Evolutionary conservation across 2,329 filamentous ascomycete species (phyloP), one percentile per base, ranked within the genome.

Genomic region (Verticillium tricorpus): DNA sequence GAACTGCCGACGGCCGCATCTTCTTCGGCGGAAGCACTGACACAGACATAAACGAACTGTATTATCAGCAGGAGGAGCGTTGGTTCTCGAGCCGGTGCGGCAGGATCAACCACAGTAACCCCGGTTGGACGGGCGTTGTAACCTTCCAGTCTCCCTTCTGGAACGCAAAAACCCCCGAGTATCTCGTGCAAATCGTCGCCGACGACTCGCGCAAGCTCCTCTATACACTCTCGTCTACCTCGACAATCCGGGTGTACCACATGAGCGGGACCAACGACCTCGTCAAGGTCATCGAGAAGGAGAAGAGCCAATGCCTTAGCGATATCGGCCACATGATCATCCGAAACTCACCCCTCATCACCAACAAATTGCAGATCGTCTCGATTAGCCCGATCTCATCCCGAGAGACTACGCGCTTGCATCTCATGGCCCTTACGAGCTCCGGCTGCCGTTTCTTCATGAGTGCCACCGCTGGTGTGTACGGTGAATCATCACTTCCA

Each of bases 21-120:
- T 99, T 99, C 80, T 97, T 97, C 71, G 89, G 90, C 52, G 92
- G 93, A 40, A 85, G 84, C 58, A 84, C 82, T 58, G 91, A 94
- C 67, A 92, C 92, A 66, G 93, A 98, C 69, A 87, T 99, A 57
- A 92, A 95, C 73, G 95, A 99, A 76, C 85, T 99, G 60, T 93
- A 90, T 68, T 99, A 99, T 73, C 94, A 98, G 76, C 93, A 97
- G 71, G 93, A 98, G 74, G 95, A 99, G 76, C 90, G 91, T 69
- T 99, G 95, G 95, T 99, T 99, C 72, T 89, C 91, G 60, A 93
- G 88, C 74, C 86, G 90, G 67, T 96, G 92, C 72, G 88, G 89
- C 63, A 97, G 93, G 76, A 88, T 94, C 65, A 96, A 96, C 72
- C 95, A 97, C 73, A 94, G 89, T 57, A 89, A 85, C 72, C 87